Conservation (phyloP, 805 yeast genomes). For the Brettanomyces custersianus region DNA sequence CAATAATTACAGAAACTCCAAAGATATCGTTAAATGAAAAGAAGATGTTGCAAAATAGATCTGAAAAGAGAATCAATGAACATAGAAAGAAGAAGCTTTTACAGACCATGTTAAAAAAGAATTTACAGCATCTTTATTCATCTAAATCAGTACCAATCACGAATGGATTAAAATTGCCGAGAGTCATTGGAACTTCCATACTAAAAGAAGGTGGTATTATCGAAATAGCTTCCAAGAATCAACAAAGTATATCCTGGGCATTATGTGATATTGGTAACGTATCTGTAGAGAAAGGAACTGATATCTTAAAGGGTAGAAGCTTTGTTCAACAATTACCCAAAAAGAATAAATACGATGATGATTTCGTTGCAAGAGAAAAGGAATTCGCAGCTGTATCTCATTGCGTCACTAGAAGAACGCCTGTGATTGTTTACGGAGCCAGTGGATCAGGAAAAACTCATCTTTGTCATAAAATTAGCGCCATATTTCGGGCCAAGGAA, state of each 20-base stretch:
- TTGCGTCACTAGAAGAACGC: slow-evolving; percentile 23
- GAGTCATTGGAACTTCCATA: too few relatives aligned
- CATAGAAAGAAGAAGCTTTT: slow-evolving; percentile 13
- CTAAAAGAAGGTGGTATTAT: slow-evolving; percentile 65
- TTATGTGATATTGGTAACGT: slow-evolving; percentile 1
- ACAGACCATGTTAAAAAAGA: neutral
- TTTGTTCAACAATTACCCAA: slow-evolving; percentile 18
- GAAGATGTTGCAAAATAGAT: slow-evolving; percentile 15
- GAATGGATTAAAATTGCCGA: slow-evolving; percentile 43
- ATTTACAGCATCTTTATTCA: neutral
- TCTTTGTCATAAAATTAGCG: slow-evolving; percentile 34
- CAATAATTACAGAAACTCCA: slow-evolving; percentile 36
- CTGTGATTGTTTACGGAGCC: slow-evolving; percentile 60
- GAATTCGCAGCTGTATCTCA: slow-evolving; percentile 32
- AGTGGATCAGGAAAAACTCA: slow-evolving; percentile 79
- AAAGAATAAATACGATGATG: neutral
- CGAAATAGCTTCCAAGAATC: slow-evolving; percentile 14
- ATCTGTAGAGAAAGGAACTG: slow-evolving; percentile 42
- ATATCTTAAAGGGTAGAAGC: slow-evolving; percentile 35
- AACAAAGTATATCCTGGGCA: slow-evolving; percentile 5
- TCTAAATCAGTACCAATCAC: slow-evolving; percentile 32
- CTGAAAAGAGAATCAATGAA: slow-evolving; percentile 14
- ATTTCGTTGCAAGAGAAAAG: slow-evolving; percentile 51
- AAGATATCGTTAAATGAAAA: neutral
- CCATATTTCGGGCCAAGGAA: slow-evolving; percentile 30